phyloP scores from a whole-genome alignment of 768 basidiomycete genomes.

The Tylopilus rubrobrunneus region DNA sequence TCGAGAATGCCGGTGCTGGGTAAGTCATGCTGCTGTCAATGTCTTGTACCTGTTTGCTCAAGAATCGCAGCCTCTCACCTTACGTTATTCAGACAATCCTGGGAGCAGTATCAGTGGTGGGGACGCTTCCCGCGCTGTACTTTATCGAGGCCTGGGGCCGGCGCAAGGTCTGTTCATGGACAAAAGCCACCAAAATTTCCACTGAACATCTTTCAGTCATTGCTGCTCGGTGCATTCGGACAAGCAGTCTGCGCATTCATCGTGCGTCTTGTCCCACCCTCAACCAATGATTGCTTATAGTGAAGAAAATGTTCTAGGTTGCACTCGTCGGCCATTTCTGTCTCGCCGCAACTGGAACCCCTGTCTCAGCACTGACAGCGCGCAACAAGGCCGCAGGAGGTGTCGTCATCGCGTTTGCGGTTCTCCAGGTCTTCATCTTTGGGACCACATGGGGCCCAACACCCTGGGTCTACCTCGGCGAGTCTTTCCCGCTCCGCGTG shows the following conservation, averaged over 20 bases:
- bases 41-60: not conserved
- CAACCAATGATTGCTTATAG: not conserved
- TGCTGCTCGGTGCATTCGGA: slow-evolving; percentile 59
- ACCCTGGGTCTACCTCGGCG: slow-evolving; percentile 74
- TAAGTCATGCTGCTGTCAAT: slow-evolving; percentile 24
- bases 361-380: slow-evolving; percentile 43
- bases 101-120: slow-evolving; percentile 70
- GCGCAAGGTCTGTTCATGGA: slow-evolving; percentile 42
- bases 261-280: slow-evolving; percentile 31
- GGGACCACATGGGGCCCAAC: slow-evolving; percentile 73
- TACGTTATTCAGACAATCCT: slow-evolving; percentile 75
- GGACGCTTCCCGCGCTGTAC: slow-evolving; percentile 63
- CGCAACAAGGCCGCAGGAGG: slow-evolving; percentile 61
- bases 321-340: slow-evolving; percentile 70
- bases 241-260: slow-evolving; percentile 63
- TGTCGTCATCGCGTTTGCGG: slow-evolving; percentile 68
- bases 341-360: slow-evolving; percentile 51
- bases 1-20: slow-evolving; percentile 67
- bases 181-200: not conserved
- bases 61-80: slow-evolving; percentile 45
- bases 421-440: slow-evolving; percentile 71
- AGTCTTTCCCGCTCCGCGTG: slow-evolving; percentile 79
- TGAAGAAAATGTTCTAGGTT: slow-evolving; percentile 37
- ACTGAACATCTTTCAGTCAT: slow-evolving; percentile 38
- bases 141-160: slow-evolving; percentile 77